Conservation (phyloP, 2,329 filamentous ascomycete species). For the Trichophyton benhamiae region DNA sequence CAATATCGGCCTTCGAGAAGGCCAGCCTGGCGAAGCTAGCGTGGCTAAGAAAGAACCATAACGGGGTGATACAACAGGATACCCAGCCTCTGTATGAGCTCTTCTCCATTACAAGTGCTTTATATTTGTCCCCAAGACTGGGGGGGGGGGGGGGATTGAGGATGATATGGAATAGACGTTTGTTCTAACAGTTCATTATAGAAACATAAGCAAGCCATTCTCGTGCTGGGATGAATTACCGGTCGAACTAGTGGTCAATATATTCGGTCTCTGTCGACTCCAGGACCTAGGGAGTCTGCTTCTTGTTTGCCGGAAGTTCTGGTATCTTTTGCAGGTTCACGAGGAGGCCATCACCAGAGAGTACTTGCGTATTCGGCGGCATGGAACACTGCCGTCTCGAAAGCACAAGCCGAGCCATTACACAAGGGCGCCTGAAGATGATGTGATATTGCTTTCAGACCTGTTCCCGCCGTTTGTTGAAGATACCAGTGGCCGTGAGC, state of each 20-base stretch:
- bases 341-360: slow-evolving; percentile 31
- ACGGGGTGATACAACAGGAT: slow-evolving; percentile 1
- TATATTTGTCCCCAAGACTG: not conserved
- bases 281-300: slow-evolving; percentile 26
- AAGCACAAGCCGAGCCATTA: slow-evolving; percentile 26
- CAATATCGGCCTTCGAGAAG: slow-evolving; percentile 13
- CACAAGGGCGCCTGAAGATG: slow-evolving; percentile 31
- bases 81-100: slow-evolving; percentile 1
- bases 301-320: slow-evolving; percentile 30
- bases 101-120: not conserved
- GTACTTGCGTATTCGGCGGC: slow-evolving; percentile 31
- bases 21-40: slow-evolving; percentile 6
- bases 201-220: not conserved
- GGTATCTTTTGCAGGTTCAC: slow-evolving; percentile 25
- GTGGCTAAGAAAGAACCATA: not conserved
- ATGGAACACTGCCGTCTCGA: slow-evolving; percentile 32
- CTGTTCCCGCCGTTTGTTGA: slow-evolving; percentile 30
- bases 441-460: slow-evolving; percentile 33
- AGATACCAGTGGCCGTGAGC: slow-evolving; percentile 21
- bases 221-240: slow-evolving; percentile 31
- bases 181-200: not conserved
- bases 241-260: slow-evolving; percentile 31
- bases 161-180: not conserved
- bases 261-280: slow-evolving; percentile 30
- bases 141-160: too few species aligned